Evolutionary conservation across 371 early-diverging fungal species (phyloP), one percentile per base, ranked within the genome.

Genomic region (Haplosporangium sp.): DNA sequence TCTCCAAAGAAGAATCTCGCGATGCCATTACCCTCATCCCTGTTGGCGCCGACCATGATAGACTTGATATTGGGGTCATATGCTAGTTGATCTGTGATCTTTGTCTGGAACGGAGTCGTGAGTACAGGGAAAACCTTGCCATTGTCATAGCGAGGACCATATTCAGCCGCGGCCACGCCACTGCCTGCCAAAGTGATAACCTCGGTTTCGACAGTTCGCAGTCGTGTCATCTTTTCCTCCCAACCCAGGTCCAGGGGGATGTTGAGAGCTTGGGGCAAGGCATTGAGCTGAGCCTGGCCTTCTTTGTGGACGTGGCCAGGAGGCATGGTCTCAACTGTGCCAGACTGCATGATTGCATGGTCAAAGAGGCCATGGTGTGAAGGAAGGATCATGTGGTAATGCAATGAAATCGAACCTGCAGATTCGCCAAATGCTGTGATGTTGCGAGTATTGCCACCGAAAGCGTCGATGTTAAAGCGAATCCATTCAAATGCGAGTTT

Each of bases 341-440:
- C 67, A 4, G 81, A 81, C 43, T 81, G 68, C 55, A 75, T 36
- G 53, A 82, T 82, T 11, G 67, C 76, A 5, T 69, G 61, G 6
- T 69, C 62, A 65, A 81, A 76, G 18, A 80, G 67, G 21, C 72
- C 70, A 20, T 75, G 65, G n/a, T 69, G 69, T 0, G 53, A 45
- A 1, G 67, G 71, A 10, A 64, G 50, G 51, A 64, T 37, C 6
- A 74, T 12, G 29, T 74, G 74, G 38, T 66, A 65, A 13, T 47
- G 62, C 9, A 86, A 23, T 36, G 81, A 79, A 13, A 60, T 60
- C 18, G 85, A 76, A 23, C 88, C 89, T 51, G 86, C 85, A 14
- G 81, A 81, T 62, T 88, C 70, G 16, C 87, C 89, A 45, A 67
- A 80, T 40, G 74, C 70, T 0, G 86, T 87, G 5, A 86, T 67